Evolutionary conservation across 371 early-diverging fungal genomes (phyloP).

Genomic region (Mortierella sp.): DNA sequence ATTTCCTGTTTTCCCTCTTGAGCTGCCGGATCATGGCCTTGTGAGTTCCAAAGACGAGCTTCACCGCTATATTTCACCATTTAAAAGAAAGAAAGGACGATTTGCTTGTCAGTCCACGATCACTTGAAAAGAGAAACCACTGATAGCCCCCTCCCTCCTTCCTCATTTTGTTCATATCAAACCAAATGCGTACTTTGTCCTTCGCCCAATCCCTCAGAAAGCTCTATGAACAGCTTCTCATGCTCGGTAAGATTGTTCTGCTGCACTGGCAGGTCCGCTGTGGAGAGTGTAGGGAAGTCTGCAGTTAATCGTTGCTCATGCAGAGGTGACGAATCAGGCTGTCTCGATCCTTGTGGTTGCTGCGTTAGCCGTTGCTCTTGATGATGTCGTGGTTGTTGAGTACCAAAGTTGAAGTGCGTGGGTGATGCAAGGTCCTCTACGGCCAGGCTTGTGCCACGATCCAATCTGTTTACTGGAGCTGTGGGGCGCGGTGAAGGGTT

Average conservation of each 20-base stretch:
- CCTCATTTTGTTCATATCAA: too few relatives aligned
- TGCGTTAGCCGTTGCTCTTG: conserved; percentile 2
- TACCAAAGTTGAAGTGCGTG: conserved; percentile 13
- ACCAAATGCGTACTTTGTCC: conserved; percentile 33
- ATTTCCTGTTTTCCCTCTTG: conserved; percentile 25
- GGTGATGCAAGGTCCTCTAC: conserved; percentile 39
- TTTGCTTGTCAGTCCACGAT: too few relatives aligned
- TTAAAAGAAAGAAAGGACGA: too few relatives aligned
- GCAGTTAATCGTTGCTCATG: conserved; percentile 1
- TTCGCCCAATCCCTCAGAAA: conserved; percentile 35
- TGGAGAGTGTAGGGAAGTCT: not conserved
- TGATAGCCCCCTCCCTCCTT: too few relatives aligned
- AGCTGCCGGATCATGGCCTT: conserved; percentile 39
- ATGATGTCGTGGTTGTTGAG: not conserved
- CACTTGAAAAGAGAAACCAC: too few relatives aligned
- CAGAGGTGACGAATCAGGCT: not conserved
- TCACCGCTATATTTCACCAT: conserved; percentile 38
- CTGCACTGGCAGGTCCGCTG: conserved; percentile 4
- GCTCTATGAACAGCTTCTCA: conserved; percentile 27
- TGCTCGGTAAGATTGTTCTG: conserved; percentile 2
- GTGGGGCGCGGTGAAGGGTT: not conserved
- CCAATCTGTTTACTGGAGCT: conserved; percentile 17
- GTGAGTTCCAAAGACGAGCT: conserved; percentile 18
- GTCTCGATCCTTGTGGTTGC: not conserved
- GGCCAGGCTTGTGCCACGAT: conserved; percentile 31